phyloP scores from a whole-genome alignment of 129 eudicot genomes.

The carrot (Daucus carota) region DH1_v3.0 NC_030386.2:3936501-3937000 shows the following conservation, averaged over 20 bases:
- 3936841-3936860: constrained; percentile 10
- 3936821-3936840: constrained; percentile 75
- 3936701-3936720: constrained; percentile 72
- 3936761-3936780: constrained; percentile 43
- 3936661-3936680: constrained; percentile 80
- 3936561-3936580: neutral
- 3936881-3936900: neutral
- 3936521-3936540: neutral
- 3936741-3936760: constrained; percentile 65
- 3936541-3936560: neutral
- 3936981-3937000: neutral
- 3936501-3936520: constrained; percentile 41
- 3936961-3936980: neutral
- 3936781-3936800: constrained; percentile 42
- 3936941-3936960: neutral
- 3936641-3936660: constrained; percentile 66
- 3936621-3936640: constrained; percentile 33
- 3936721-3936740: constrained; percentile 58
- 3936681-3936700: constrained; percentile 58
- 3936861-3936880: constrained; percentile 1
- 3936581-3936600: neutral
- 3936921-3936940: neutral
- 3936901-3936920: constrained; percentile 4
- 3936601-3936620: neutral
- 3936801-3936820: constrained; percentile 50